Base-by-base conservation (phyloP, 1,139 yeast genomes). In the Zygoascus sp. region DNA sequence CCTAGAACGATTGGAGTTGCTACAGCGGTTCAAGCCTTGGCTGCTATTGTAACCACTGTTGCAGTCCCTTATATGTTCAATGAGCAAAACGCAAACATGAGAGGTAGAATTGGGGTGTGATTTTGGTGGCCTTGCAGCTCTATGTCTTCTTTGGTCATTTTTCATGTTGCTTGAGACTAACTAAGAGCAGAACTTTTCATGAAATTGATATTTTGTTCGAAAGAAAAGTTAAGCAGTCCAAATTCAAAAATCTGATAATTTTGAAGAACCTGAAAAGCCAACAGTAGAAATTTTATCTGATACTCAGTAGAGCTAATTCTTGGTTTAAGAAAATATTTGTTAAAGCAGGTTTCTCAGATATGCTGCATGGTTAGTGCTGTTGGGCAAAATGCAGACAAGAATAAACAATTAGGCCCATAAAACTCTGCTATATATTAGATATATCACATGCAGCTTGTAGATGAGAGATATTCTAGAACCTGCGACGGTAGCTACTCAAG, bases 101-200 rank as follows among this genome's bases (percentile, higher is more conserved):
- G 74, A 50, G 84, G 81, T 30, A 79, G 79, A 60, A 70, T 80
- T 16, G 83, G 79, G 1, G 76, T 77, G 58, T 70, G 80, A n/a
- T 58, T 79, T 77, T 74, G 79, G 75, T 19, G 83, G 76, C 0
- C 63, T 76, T 44, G 66, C 75, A 20, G 50, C 73, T 2, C 13
- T 66, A 11, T 50, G 53, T 23, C 16, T 46, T 5, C 42, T 57
- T 10, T 63, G 82, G 82, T 58, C 68, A 34, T 76, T 61, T 61
- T 78, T 78, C 61, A 73, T 77, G 44, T 66, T 80, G 45, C 86
- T 86, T 4, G 86, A 80, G 58, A 74, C 83, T n/a, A n/a, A n/a
- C n/a, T 15, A 70, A 68, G 58, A 74, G 70, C 45, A 73, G 81
- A 60, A 77, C 83, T 3, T 78, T 67, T 58, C 83, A 79, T 45